Evolutionary conservation across 2,329 filamentous ascomycete species (phyloP).

Genomic region (Colletotrichum incanum): DNA sequence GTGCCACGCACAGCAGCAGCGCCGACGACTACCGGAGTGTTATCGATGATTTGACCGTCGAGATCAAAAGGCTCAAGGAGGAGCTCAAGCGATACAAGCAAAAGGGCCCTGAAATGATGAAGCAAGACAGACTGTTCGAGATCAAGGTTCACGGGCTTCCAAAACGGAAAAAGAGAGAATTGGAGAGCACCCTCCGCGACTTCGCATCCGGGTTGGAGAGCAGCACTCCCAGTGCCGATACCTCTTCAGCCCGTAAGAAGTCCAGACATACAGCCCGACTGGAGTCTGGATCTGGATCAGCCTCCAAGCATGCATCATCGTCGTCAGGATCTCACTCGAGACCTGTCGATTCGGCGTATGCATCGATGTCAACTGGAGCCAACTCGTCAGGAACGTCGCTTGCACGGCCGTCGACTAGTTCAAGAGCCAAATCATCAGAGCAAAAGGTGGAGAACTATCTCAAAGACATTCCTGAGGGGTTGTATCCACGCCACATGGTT

Average conservation of each 20-base stretch:
- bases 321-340: slow-evolving; percentile 68
- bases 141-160: slow-evolving; percentile 84
- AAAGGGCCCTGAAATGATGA: slow-evolving; percentile 75
- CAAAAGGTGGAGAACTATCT: slow-evolving; percentile 80
- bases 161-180: slow-evolving; percentile 80
- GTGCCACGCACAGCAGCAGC: slow-evolving; percentile 68
- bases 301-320: slow-evolving; percentile 67
- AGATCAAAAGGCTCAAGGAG: slow-evolving; percentile 85
- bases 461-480: slow-evolving; percentile 79
- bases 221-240: slow-evolving; percentile 64
- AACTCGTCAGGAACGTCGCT: slow-evolving; percentile 61
- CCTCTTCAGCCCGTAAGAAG: slow-evolving; percentile 61
- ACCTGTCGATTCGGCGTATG: slow-evolving; percentile 75
- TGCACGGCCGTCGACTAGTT: slow-evolving; percentile 54
- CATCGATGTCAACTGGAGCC: slow-evolving; percentile 74
- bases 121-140: slow-evolving; percentile 86
- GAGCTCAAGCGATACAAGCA: slow-evolving; percentile 81
- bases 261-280: slow-evolving; percentile 58
- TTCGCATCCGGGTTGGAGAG: slow-evolving; percentile 68
- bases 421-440: slow-evolving; percentile 61
- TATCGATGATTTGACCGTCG: slow-evolving; percentile 89
- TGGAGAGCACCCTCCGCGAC: slow-evolving; percentile 80
- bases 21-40: slow-evolving; percentile 85
- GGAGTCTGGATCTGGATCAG: slow-evolving; percentile 60
- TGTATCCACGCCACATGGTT: slow-evolving; percentile 73